Base-by-base conservation (phyloP, 1,139 yeast species). In the Komagataea norvegica region DNA sequence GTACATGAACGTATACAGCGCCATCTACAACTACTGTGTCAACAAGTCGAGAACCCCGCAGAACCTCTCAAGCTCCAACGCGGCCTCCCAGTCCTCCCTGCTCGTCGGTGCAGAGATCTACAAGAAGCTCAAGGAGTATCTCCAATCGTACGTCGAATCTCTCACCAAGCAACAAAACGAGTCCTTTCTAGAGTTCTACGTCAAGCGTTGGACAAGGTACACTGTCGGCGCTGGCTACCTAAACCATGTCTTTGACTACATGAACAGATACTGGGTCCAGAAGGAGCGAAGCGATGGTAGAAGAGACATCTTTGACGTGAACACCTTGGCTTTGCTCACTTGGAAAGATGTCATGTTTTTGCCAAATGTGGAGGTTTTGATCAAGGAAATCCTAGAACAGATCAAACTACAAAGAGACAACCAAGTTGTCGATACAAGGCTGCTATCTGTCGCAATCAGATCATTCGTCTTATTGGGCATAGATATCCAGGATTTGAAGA, bases 181-280 rank as follows among this genome's bases (percentile, higher is more conserved):
- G 57, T 65, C 80, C 5, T 82, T 89, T 53, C 67, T 93, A 49
- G 83, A 80, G 49, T 89, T 86, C 56, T 93, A 93, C 57, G 95
- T 87, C 33, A 70, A 78, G 51, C 77, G 83, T 48, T 93, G 97
- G 96, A 79, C 81, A 45, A 72, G 97, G 45, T 93, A 76, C 58
- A 79, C 94, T 25, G 77, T 86, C 41, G 98, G 98, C 27, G 95
- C 97, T 1, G 84, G 89, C 15, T 85, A 87, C 60, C 66, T 93
- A 61, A 88, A 88, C 61, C 94, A 93, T 60, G 93, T 93, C 21
- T 87, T 91, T 57, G 95, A 89, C 58, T 93, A 93, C 61, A 79
- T 93, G 75, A 93, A 93, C 61, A 75, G 97, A 47, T 91, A 91
- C 62, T 93, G 98, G 98, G 96, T 93, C 34, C 87, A 84, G 54